Conservation (phyloP, 2,329 filamentous ascomycete species). For the Ceratocystis ficicola region DNA sequence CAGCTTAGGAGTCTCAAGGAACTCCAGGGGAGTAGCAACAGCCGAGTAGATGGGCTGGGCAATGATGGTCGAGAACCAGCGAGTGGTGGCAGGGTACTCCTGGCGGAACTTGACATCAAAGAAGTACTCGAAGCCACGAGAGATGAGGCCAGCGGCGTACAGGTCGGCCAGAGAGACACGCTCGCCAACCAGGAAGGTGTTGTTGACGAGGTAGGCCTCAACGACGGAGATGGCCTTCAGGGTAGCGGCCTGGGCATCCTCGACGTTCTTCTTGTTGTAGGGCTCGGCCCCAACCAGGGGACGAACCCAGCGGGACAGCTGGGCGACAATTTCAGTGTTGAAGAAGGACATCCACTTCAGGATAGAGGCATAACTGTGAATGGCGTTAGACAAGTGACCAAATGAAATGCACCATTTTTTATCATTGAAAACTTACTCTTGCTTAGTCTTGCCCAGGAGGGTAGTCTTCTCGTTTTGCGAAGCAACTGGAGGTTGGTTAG, state of each 20-base stretch:
- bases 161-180: slow-evolving; percentile 93
- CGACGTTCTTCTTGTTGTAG: slow-evolving; percentile 98
- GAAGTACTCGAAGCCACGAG: slow-evolving; percentile 85
- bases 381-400: not conserved
- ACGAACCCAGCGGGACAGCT: slow-evolving; percentile 68
- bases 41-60: slow-evolving; percentile 85
- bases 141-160: slow-evolving; percentile 66
- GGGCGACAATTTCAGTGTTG: slow-evolving; percentile 72
- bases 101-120: slow-evolving; percentile 83
- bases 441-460: slow-evolving; percentile 98
- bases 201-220: slow-evolving; percentile 77
- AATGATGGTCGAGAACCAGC: slow-evolving; percentile 90
- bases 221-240: slow-evolving; percentile 57
- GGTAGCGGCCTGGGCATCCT: slow-evolving; percentile 60
- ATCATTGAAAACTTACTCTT: slow-evolving; percentile 56
- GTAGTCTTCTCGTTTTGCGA: slow-evolving; percentile 99
- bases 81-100: slow-evolving; percentile 70
- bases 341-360: slow-evolving; percentile 96
- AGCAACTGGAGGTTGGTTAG: slow-evolving; percentile 51
- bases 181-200: slow-evolving; percentile 97
- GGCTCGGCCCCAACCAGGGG: slow-evolving; percentile 68
- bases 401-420: not conserved
- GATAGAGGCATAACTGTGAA: slow-evolving; percentile 71
- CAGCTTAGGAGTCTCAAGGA: slow-evolving; percentile 71
- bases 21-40: slow-evolving; percentile 60